phyloP scores from a whole-genome alignment of 306 rosid species.

The Cicer bijugum region DNA sequence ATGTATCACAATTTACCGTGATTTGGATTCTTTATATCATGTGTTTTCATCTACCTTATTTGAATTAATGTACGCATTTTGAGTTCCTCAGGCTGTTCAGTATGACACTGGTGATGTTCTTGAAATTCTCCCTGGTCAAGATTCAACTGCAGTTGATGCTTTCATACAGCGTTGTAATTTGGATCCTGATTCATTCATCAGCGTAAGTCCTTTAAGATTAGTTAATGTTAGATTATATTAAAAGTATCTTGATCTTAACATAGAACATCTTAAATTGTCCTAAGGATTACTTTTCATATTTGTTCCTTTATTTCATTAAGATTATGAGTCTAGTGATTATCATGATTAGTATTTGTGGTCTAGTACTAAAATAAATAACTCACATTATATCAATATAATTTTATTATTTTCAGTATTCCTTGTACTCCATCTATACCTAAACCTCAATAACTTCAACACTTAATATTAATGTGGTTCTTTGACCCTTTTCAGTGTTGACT shows the following conservation, averaged over 20 bases:
- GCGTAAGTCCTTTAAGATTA: conserved; percentile 59
- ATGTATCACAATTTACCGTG: neutral
- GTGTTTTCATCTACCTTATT: conserved; percentile 36
- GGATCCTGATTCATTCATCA: conserved; percentile 79
- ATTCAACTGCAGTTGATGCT: conserved; percentile 67
- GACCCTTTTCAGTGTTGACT: conserved; percentile 29
- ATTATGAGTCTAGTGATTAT: neutral
- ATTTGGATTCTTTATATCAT: conserved; percentile 20
- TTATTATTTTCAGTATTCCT: neutral
- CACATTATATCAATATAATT: neutral
- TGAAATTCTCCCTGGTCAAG: conserved; percentile 87
- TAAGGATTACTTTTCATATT: neutral
- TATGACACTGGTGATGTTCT: conserved; percentile 79
- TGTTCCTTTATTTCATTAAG: neutral
- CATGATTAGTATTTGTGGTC: neutral
- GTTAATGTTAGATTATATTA: conserved; percentile 3
- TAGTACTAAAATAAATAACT: neutral
- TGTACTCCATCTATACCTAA: neutral
- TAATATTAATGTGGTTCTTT: conserved; percentile 32
- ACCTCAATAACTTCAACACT: conserved; percentile 3
- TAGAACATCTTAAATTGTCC: neutral
- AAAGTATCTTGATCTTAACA: conserved; percentile 11
- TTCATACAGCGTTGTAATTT: conserved; percentile 72
- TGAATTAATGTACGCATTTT: conserved; percentile 27
- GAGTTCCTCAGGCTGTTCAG: conserved; percentile 56